Evolutionary conservation across 2,329 filamentous ascomycete genomes (phyloP), one percentile per base, ranked within the genome.

Genomic region (Kalaharituber pfeilii): DNA sequence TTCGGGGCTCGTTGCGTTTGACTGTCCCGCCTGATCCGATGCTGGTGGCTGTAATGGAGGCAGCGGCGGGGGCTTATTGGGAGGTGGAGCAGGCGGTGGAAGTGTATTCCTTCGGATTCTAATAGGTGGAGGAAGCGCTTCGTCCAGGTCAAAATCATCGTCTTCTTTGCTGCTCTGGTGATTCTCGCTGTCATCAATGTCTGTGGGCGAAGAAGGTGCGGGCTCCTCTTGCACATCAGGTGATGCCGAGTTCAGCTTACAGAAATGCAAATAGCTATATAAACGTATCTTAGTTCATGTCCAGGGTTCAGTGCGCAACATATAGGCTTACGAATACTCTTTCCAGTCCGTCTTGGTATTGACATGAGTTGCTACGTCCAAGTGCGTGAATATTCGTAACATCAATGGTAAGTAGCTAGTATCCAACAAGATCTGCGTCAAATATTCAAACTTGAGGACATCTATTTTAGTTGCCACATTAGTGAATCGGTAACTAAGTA

Each of bases 331-430:
- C 42, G 55, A 53, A 45, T 53, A 55, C 20, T 60, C 59, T 15
- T 50, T 33, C n/a, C 56, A 47, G 49, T 62, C 60, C 2, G 57
- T 59, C 56, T 59, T 59, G 11, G 61, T 52, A 8, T 55, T 57
- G 8, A 62, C 36, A 15, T 54, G 55, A 7, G 55, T 55, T 62
- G 95, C 89, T 30, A 95, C 80, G 60, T 98, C 93, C 67, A 95
- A 88, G 65, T 94, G n/a, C 25, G 18, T 52, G 67, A 95, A 88
- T 50, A 95, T 78, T 70, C 96, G 96, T 28, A 98, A 72, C 24
- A 94, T 83, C 27, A 98, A 73, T 0, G 89, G 89, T 5, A 98
- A 75, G 67, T 95, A 98, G 67, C 94, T 96, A 3, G 86, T 91
- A 68, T 98, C 91, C 26, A 98, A 75, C 9, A 98, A 72, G 2